Percentiles rank a stretch among this genome's conserved stretches.
Evolutionary conservation across 192 early-diverging fungal genomes (phyloP).

Genomic region (Phlyctochytrium planicorne): DNA sequence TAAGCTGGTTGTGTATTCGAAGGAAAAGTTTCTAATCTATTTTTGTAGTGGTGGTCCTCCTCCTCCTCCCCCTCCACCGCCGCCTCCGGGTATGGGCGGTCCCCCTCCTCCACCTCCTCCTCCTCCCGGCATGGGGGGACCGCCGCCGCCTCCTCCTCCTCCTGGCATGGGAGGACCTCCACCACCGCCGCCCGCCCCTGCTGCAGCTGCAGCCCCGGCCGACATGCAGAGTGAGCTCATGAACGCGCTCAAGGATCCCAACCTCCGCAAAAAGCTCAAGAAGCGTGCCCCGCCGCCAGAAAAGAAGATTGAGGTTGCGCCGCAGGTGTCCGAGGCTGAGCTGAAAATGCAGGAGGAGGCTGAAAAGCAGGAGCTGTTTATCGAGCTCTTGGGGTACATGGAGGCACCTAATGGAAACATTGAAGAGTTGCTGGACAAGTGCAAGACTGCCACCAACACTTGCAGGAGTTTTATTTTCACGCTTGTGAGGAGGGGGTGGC

Average conservation of each 20-base stretch:
- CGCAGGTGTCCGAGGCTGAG: constrained; percentile 24
- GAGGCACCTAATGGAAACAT: constrained; percentile 55
- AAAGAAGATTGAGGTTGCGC: constrained; percentile 7
- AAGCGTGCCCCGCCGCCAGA: constrained; percentile 21
- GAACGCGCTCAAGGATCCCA: constrained; percentile 33
- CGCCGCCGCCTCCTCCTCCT: constrained; percentile 42
- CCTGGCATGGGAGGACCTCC: constrained; percentile 22
- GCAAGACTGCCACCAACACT: constrained; percentile 34
- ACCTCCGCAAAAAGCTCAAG: constrained; percentile 34
- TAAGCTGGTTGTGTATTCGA: too few species aligned
- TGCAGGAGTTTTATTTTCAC: constrained; percentile 51
- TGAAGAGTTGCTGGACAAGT: constrained; percentile 46
- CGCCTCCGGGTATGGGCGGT: constrained; percentile 39
- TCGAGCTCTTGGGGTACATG: constrained; percentile 58
- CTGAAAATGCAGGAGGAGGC: constrained; percentile 21
- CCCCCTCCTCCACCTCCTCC: constrained; percentile 35
- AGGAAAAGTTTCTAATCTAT: too few species aligned
- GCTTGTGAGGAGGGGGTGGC: constrained; percentile 49
- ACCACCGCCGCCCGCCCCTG: constrained; percentile 17
- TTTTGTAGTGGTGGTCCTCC: constrained; percentile 4
- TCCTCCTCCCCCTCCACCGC: constrained; percentile 35
- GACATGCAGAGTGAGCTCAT: constrained; percentile 30
- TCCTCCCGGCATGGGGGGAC: constrained; percentile 13
- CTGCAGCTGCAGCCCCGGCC: neutral
- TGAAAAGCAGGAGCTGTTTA: constrained; percentile 45